Evolutionary conservation across 1,284 basidiomycete species (phyloP), one percentile per base, ranked within the genome.

Genomic region (Rhodotorula glutinis): DNA sequence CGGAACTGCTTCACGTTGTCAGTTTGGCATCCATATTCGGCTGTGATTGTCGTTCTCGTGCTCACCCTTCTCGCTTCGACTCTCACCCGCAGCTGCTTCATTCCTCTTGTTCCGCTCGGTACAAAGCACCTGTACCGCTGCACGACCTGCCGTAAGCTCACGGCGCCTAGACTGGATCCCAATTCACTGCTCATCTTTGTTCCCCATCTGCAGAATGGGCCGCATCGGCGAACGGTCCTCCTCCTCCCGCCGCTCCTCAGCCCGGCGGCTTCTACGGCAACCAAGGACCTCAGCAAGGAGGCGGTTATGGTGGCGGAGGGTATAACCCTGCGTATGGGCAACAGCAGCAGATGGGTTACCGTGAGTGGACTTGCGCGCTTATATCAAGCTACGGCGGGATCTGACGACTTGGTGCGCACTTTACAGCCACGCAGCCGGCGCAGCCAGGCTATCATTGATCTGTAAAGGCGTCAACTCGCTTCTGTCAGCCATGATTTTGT

Each of bases 91-190:
- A 51, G 57, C 51, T 69, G 66, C 61, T 71, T 54, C 43, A 61
- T 71, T n/a, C 66, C 66, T 8, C 30, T 71, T 5, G 38, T 71
- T 21, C 70, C 70, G 1, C 58, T 71, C 44, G 63, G 66, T 19
- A 52, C 44, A 1, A 47, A 57, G 19, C 70, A 71, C 47, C 33
- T 71, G 25, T 71, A 62, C 57, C 51, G 57, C 53, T 71, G 70
- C 52, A 55, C 63, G 9, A 71, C 67, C 41, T 71, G 70, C 54
- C 66, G 67, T 66, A 11, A 30, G 57, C 59, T 33, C 11, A 4
- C 14, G 21, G 3, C 14, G 9, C 14, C n/a, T 49, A 13, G 4
- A 16, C 21, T 52, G 44, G 1, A 17, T 46, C n/a, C 11, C 8
- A 2, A 1, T 33, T 21, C 13, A 11, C 14, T 29, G 49, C 49